A percentile compares a stretch with the other conserved stretches of the same genome.
These are phyloP conservation scores for Hibiscus tridactylites DNA, from an alignment of 345 rosid species.

Conservation along the genomic window DNA sequence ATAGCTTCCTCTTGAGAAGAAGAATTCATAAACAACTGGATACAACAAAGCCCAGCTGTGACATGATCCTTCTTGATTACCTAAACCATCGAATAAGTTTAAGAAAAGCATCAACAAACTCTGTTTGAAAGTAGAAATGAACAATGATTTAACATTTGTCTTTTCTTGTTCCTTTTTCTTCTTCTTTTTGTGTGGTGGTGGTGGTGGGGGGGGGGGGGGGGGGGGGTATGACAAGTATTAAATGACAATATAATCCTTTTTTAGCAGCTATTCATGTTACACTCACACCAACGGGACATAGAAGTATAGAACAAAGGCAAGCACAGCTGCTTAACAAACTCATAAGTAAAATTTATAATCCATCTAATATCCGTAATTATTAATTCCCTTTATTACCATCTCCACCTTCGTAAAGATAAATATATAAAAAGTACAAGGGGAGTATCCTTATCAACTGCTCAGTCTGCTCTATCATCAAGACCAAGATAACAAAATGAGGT, in stretches of 20 bases:
- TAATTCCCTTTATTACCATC: background rate
- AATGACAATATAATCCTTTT: background rate
- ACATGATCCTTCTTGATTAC: conserved; percentile 91
- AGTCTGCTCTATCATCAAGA: background rate
- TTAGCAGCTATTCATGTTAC: background rate
- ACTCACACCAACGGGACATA: background rate
- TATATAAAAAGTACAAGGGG: background rate
- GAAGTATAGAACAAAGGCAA: background rate
- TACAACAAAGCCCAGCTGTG: conserved; percentile 92
- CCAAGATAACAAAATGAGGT: background rate
- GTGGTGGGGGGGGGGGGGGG: background rate
- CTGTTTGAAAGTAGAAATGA: background rate
- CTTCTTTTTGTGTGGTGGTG: no score
- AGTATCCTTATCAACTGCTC: background rate
- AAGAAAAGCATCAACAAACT: background rate
- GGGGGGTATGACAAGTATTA: background rate
- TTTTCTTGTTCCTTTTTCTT: background rate
- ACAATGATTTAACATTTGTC: background rate
- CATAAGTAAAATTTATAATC: background rate
- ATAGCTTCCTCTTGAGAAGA: conserved; percentile 85
- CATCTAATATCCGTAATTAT: background rate
- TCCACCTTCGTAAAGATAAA: background rate
- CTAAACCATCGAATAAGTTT: conserved; percentile 30
- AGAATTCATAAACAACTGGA: conserved; percentile 89
- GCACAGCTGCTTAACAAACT: background rate